phyloP scores from a whole-genome alignment of 495 filamentous ascomycete species.

The Hypoxylon lienhwacheense region DNA sequence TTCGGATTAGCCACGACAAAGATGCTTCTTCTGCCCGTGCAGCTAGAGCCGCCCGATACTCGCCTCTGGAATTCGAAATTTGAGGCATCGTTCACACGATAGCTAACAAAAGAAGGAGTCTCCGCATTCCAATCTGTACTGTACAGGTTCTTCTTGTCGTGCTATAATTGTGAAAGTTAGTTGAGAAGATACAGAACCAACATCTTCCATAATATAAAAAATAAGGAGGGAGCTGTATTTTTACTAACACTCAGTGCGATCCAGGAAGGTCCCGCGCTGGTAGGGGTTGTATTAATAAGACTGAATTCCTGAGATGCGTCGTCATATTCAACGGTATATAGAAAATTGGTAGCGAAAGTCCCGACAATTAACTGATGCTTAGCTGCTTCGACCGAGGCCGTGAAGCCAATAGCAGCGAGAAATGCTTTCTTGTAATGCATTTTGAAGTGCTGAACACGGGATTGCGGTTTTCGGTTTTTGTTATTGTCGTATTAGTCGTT shows the following conservation, averaged over 20 bases:
- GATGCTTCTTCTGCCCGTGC: conserved; percentile 33
- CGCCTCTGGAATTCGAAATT: conserved; percentile 65
- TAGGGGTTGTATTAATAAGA: conserved; percentile 22
- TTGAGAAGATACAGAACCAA: too few species aligned
- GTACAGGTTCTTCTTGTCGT: conserved; percentile 43
- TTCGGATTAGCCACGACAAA: conserved; percentile 31
- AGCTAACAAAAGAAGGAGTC: conserved; percentile 37
- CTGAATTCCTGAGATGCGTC: conserved; percentile 32
- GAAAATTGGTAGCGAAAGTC: conserved; percentile 34
- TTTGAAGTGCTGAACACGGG: neutral
- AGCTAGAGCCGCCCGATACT: conserved; percentile 63
- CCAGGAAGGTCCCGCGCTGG: conserved; percentile 38
- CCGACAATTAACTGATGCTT: conserved; percentile 33
- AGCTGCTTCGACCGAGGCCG: conserved; percentile 11
- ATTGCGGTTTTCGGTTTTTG: neutral
- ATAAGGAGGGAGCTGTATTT: too few species aligned
- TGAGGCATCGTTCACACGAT: conserved; percentile 56
- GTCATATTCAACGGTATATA: conserved; percentile 41
- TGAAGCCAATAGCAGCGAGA: neutral
- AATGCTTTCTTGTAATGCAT: neutral
- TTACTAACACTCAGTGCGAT: conserved; percentile 42
- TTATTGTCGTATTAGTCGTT: neutral
- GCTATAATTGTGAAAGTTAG: conserved; percentile 37
- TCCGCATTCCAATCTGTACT: conserved; percentile 34
- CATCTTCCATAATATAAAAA: too few species aligned